phyloP scores from a whole-genome alignment of 2,329 filamentous ascomycete genomes.

The Ophioceras dolichostomum region DNA sequence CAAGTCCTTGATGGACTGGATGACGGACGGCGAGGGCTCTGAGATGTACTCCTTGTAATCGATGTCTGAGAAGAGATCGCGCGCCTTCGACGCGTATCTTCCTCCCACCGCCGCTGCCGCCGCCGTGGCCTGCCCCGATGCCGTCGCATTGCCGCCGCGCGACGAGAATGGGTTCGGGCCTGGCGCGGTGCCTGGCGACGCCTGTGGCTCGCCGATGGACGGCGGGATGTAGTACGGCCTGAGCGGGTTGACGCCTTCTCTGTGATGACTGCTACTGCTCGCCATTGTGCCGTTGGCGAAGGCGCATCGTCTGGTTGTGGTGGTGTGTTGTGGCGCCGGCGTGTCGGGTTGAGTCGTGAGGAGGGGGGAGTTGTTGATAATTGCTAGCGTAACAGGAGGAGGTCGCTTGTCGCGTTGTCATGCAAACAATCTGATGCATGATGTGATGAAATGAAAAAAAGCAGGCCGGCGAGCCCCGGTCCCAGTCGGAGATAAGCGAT shows the following conservation, averaged over 20 bases:
- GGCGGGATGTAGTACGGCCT: constrained; percentile 59
- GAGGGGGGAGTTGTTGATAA: no score
- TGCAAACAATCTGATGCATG: no score
- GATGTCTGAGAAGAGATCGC: constrained; percentile 78
- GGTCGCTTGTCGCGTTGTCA: no score
- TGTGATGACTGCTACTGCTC: constrained; percentile 26
- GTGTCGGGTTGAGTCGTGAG: neutral
- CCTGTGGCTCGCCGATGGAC: constrained; percentile 36
- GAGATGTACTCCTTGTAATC: constrained; percentile 84
- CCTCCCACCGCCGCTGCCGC: constrained; percentile 3
- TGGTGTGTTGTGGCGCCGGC: neutral
- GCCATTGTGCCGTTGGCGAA: constrained; percentile 24
- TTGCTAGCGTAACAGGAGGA: no score
- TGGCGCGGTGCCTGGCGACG: constrained; percentile 20
- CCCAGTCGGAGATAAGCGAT: neutral
- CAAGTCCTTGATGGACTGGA: constrained; percentile 63
- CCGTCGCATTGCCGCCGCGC: constrained; percentile 24
- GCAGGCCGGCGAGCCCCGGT: neutral
- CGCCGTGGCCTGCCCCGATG: no score
- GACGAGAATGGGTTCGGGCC: constrained; percentile 32
- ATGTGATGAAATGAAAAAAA: neutral
- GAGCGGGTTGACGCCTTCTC: constrained; percentile 45
- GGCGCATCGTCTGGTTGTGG: neutral
- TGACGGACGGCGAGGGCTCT: constrained; percentile 61
- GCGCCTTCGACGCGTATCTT: constrained; percentile 51